A percentile compares a stretch with the other conserved stretches of the same genome.
phyloP scores from a whole-genome alignment of 176 grass and related monocot species.

The Dendrocalamus sinicus region DNA sequence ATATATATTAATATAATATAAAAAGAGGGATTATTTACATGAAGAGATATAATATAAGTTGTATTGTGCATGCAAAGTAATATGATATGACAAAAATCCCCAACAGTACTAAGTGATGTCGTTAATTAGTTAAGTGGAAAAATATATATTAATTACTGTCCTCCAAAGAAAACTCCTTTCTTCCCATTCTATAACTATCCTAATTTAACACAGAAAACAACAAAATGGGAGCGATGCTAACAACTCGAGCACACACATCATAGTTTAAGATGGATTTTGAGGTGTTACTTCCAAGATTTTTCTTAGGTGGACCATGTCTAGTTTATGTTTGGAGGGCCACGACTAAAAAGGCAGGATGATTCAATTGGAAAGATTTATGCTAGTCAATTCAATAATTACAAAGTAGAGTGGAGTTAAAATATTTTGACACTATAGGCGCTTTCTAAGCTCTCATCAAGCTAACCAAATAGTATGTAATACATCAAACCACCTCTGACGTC shows the following conservation, averaged over 20 bases:
- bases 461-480: not conserved
- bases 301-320: not conserved
- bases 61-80: not conserved
- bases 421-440: not conserved
- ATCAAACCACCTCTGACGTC: not conserved
- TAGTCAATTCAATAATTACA: not conserved
- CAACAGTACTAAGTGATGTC: not conserved
- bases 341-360: not conserved
- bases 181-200: not conserved
- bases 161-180: not conserved
- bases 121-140: conserved; percentile 2
- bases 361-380: not conserved
- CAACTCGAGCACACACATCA: no score
- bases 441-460: not conserved
- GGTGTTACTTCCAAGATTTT: not conserved
- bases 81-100: not conserved
- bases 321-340: not conserved
- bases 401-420: not conserved
- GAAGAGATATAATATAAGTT: not conserved
- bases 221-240: not conserved
- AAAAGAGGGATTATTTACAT: not conserved
- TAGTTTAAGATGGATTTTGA: not conserved
- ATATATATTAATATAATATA: not conserved
- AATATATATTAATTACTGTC: not conserved
- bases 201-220: conserved; percentile 7